phyloP scores from a whole-genome alignment of 495 filamentous ascomycete species.

The Trichoderma asperelloides region DNA sequence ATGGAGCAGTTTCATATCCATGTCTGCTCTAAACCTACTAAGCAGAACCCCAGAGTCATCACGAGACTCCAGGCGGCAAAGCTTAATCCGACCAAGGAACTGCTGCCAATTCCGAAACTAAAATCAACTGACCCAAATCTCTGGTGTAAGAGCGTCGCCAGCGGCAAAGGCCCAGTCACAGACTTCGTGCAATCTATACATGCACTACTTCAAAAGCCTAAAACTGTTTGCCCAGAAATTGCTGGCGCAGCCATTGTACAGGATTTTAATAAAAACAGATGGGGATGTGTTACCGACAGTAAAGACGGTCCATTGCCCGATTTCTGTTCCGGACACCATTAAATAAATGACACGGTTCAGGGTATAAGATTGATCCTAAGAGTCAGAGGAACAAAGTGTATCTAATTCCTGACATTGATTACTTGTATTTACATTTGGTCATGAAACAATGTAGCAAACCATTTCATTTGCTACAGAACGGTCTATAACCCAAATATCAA shows the following conservation, averaged over 20 bases:
- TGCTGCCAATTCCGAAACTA: background rate
- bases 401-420: too few relatives aligned
- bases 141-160: background rate
- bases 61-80: background rate
- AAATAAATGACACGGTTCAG: background rate
- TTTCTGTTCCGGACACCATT: background rate
- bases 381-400: too few relatives aligned
- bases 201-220: background rate
- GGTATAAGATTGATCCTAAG: too few relatives aligned
- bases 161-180: background rate
- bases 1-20: background rate
- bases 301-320: background rate
- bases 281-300: background rate
- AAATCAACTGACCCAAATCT: background rate
- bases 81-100: background rate
- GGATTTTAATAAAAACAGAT: background rate
- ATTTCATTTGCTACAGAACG: too few relatives aligned
- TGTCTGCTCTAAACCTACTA: background rate
- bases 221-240: background rate
- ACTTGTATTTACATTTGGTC: too few relatives aligned
- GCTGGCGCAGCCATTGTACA: background rate
- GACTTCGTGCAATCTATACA: background rate
- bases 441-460: too few relatives aligned
- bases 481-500: too few relatives aligned
- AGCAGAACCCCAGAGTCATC: background rate